phyloP scores from a whole-genome alignment of 352 stramenopile species.

The Phytophthora pluvialis region DNA sequence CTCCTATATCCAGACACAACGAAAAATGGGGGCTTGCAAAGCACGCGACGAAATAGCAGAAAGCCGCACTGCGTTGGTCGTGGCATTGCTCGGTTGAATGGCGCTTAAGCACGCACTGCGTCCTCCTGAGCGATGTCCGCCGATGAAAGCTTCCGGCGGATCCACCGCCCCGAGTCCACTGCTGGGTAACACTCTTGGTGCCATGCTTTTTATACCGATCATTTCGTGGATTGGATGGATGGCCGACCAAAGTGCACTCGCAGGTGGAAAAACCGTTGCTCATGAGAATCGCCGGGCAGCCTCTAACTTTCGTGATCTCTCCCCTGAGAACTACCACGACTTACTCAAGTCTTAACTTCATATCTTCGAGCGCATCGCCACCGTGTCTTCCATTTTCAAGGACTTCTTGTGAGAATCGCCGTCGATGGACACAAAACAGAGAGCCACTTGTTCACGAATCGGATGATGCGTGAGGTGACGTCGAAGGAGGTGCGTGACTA shows the following conservation, averaged over 20 bases:
- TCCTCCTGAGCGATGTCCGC: conserved; percentile 17
- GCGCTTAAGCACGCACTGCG: conserved; percentile 10
- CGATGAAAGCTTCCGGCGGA: conserved; percentile 18
- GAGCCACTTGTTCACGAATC: conserved; percentile 87
- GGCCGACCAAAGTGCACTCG: conserved; percentile 35
- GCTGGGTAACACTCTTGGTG: conserved; percentile 46
- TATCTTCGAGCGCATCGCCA: conserved; percentile 60
- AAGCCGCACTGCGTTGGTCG: conserved; percentile 9
- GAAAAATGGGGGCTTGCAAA: conserved; percentile 12
- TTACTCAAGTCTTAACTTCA: conserved; percentile 61
- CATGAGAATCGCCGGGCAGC: conserved; percentile 31
- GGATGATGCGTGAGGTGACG: conserved; percentile 63
- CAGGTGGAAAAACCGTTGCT: conserved; percentile 38
- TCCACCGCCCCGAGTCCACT: conserved; percentile 39
- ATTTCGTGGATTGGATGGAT: conserved; percentile 44
- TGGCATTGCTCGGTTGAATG: conserved; percentile 18
- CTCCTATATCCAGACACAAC: conserved; percentile 2
- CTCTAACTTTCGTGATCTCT: conserved; percentile 43
- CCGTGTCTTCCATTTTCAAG: conserved; percentile 42
- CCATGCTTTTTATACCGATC: conserved; percentile 36
- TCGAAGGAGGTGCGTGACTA: conserved; percentile 39
- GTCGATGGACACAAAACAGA: conserved; percentile 70
- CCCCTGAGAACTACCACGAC: conserved; percentile 46
- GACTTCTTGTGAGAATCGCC: conserved; percentile 71
- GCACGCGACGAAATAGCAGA: conserved; percentile 17